These are phyloP conservation scores for Rostrohypoxylon terebratum DNA, from an alignment of 495 filamentous ascomycete species.

Conservation along the genomic window DNA sequence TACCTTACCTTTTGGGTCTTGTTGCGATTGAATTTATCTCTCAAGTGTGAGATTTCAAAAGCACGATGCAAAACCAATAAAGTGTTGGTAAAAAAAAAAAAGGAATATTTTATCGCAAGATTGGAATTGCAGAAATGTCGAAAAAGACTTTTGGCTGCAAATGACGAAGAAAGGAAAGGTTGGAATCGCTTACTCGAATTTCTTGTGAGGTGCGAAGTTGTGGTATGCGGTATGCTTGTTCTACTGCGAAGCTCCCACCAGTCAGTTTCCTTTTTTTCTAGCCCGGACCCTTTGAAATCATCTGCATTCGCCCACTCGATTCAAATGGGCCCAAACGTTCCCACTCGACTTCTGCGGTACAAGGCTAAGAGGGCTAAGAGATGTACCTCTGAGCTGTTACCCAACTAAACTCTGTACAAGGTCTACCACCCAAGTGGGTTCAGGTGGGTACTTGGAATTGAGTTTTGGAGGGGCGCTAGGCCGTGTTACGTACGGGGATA, in stretches of 20 bases:
- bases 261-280: constrained; percentile 25
- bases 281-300: constrained; percentile 30
- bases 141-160: constrained; percentile 9
- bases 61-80: constrained; percentile 33
- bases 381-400: constrained; percentile 25
- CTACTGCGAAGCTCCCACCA: constrained; percentile 44
- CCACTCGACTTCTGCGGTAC: constrained; percentile 19
- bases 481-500: constrained; percentile 28
- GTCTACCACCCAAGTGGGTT: constrained; percentile 9
- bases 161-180: constrained; percentile 29
- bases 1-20: constrained; percentile 36
- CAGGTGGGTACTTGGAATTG: constrained; percentile 30
- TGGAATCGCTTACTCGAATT: constrained; percentile 33
- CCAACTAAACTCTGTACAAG: constrained; percentile 40
- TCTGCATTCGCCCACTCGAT: constrained; percentile 12
- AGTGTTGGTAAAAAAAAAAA: constrained; percentile 18
- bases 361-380: constrained; percentile 29
- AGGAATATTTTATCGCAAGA: constrained; percentile 5
- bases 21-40: constrained; percentile 42
- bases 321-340: not conserved
- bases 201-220: constrained; percentile 23
- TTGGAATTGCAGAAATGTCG: constrained; percentile 26
- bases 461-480: constrained; percentile 41
- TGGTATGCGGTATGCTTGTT: not conserved
- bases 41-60: constrained; percentile 37